A percentile compares a stretch with the other conserved stretches of the same genome.
These are phyloP conservation scores for Groenewaldozyma auringiensis DNA, from an alignment of 1,139 yeast genomes.

Conservation along the genomic window DNA sequence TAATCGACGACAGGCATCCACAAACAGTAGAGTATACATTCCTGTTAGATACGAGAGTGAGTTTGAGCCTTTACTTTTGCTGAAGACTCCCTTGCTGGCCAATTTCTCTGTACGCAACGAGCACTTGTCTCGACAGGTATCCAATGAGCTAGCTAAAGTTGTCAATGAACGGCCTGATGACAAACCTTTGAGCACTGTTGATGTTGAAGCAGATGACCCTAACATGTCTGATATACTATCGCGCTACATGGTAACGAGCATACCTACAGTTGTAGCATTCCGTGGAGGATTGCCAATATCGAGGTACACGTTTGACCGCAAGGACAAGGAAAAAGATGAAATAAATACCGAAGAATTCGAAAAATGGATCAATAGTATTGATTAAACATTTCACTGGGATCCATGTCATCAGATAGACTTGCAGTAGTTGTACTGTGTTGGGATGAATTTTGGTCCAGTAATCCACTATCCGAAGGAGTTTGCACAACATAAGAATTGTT, in stretches of 20 bases:
- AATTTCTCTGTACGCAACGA: constrained; percentile 71
- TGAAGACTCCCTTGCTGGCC: constrained; percentile 52
- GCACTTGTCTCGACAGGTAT: constrained; percentile 51
- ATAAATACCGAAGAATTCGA: constrained; percentile 48
- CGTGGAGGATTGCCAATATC: constrained; percentile 59
- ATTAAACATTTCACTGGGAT: no score
- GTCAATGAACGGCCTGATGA: constrained; percentile 47
- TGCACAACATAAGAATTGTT: no score
- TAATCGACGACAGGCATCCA: not conserved
- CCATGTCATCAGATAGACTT: not conserved
- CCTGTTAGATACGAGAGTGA: constrained; percentile 12
- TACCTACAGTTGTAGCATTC: constrained; percentile 64
- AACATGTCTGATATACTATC: constrained; percentile 53
- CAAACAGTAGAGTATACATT: constrained; percentile 8
- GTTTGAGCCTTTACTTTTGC: constrained; percentile 33
- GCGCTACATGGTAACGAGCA: constrained; percentile 49
- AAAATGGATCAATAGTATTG: constrained; percentile 47
- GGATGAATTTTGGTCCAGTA: not conserved
- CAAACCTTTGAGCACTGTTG: constrained; percentile 50
- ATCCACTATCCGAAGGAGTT: not conserved
- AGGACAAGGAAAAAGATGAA: constrained; percentile 38
- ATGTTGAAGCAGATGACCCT: constrained; percentile 59
- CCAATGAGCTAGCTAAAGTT: constrained; percentile 53
- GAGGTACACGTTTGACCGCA: constrained; percentile 37
- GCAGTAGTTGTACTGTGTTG: not conserved